Evolutionary conservation across 106 monocot genomes (phyloP), one percentile per base, ranked within the genome.

Genomic region (Cymbidium sinense): DNA sequence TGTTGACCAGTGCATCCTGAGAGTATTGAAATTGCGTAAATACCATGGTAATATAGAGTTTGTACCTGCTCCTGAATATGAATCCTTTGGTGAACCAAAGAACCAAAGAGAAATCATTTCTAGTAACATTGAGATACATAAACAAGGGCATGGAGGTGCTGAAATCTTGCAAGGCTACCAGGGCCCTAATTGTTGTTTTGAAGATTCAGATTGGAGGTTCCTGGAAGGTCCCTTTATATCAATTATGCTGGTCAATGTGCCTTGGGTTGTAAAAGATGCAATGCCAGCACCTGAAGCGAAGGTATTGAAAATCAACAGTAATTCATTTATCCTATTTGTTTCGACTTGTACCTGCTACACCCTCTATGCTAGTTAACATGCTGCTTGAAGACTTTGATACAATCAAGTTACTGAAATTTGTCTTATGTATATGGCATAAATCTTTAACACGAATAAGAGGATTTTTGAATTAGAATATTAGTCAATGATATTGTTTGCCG

Each of bases 221-320:
- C 12, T 96, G n/a, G 81, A 86, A 41, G 95, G 95, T 2, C 93
- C 93, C 19, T 93, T 96, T 85, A 78, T 96, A 43, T 67, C 77
- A 2, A 84, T 93, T 62, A 88, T 86, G 89, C 55, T 93, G 30
- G 89, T 87, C 69, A 93, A 93, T 79, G 91, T 96, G 10, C 90
- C 93, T 34, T 96, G 90, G 89, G 77, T 84, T 21, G 69, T 65
- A 61, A 76, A 85, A 77, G 84, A 86, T 70, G 36, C 81, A 64
- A 91, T 83, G 89, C 36, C 88, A 39, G 93, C 95, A 29, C 95
- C 95, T 69, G 80, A 90, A 64, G 95, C 95, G 12, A 84, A 96
- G 91, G 95, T 93, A 27, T 41, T 62, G 37, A 39, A 7, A 1
- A 39, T 62, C 11, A n/a, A 54, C 5, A 62, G 27, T 62, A 62